These are phyloP conservation scores for Penicillium italicum DNA, from an alignment of 2,329 filamentous ascomycete species.

Conservation along the genomic window DNA sequence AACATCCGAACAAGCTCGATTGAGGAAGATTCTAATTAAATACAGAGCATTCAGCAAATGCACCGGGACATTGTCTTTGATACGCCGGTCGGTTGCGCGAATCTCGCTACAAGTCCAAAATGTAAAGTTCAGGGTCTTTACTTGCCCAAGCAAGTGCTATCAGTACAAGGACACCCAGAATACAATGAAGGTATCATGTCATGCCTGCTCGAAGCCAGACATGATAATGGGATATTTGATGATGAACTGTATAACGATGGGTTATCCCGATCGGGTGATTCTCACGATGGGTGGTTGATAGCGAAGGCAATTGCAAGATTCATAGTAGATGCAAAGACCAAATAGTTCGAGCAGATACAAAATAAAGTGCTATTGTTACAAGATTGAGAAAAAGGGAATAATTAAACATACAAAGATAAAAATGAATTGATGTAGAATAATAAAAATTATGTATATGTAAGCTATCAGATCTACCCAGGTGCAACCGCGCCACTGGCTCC, in stretches of 20 bases:
- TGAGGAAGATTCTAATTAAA: not conserved
- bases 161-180: slow-evolving; percentile 51
- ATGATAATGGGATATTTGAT: slow-evolving; percentile 22
- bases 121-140: slow-evolving; percentile 48
- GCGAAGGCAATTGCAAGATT: slow-evolving; percentile 2
- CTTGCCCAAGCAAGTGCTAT: slow-evolving; percentile 38
- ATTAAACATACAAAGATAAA: no score
- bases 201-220: slow-evolving; percentile 26
- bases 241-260: slow-evolving; percentile 23
- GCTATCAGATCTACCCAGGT: not conserved
- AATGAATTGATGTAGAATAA: no score
- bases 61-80: slow-evolving; percentile 47
- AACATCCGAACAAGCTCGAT: not conserved
- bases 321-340: not conserved
- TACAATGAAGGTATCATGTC: slow-evolving; percentile 41
- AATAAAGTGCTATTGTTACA: not conserved
- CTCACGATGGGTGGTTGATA: slow-evolving; percentile 25
- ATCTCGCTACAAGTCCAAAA: slow-evolving; percentile 42
- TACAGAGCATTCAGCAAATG: slow-evolving; percentile 44
- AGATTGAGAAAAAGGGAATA: not conserved
- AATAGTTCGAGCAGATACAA: not conserved
- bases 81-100: slow-evolving; percentile 40
- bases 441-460: not conserved
- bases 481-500: slow-evolving; percentile 4
- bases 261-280: slow-evolving; percentile 15